Percentiles rank a stretch among this genome's conserved stretches.
phyloP scores from a whole-genome alignment of 2,329 filamentous ascomycete species.

The Fusarium sp. region DNA sequence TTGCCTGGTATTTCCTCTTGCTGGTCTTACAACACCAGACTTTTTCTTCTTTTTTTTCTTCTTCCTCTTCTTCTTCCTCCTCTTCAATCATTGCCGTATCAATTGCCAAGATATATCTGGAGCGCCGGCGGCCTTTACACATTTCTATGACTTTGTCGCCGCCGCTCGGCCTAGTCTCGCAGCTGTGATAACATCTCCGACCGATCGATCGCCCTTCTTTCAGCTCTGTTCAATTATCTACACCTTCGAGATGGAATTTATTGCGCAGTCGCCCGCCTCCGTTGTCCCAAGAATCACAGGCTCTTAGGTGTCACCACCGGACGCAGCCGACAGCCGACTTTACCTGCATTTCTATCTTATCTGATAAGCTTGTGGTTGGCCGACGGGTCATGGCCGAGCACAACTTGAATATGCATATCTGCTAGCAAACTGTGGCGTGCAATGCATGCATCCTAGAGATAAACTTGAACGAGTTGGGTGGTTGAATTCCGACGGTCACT shows the following conservation, averaged over 20 bases:
- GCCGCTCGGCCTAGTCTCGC: background rate
- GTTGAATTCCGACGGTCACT: background rate
- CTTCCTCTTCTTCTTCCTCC: background rate
- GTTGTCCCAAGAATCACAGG: background rate
- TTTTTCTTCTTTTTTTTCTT: background rate
- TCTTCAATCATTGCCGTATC: background rate
- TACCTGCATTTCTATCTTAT: slow-evolving; percentile 18
- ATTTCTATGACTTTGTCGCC: background rate
- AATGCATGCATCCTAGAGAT: slow-evolving; percentile 22
- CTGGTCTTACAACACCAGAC: background rate
- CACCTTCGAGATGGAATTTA: background rate
- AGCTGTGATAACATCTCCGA: background rate
- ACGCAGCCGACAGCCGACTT: slow-evolving; percentile 35
- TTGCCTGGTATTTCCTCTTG: background rate
- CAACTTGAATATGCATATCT: slow-evolving; percentile 16
- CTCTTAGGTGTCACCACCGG: slow-evolving; percentile 15
- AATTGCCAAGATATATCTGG: background rate
- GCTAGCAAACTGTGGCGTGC: slow-evolving; percentile 2
- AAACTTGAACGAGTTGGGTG: slow-evolving; percentile 33
- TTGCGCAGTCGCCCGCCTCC: slow-evolving; percentile 32
- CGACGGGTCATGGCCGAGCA: slow-evolving; percentile 18
- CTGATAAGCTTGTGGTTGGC: slow-evolving; percentile 24
- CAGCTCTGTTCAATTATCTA: background rate
- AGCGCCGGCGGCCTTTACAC: background rate
- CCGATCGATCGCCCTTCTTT: background rate